These are phyloP conservation scores for Licmophora abbreviata DNA, from an alignment of 108 stramenopile genomes.

Conservation along the genomic window DNA sequence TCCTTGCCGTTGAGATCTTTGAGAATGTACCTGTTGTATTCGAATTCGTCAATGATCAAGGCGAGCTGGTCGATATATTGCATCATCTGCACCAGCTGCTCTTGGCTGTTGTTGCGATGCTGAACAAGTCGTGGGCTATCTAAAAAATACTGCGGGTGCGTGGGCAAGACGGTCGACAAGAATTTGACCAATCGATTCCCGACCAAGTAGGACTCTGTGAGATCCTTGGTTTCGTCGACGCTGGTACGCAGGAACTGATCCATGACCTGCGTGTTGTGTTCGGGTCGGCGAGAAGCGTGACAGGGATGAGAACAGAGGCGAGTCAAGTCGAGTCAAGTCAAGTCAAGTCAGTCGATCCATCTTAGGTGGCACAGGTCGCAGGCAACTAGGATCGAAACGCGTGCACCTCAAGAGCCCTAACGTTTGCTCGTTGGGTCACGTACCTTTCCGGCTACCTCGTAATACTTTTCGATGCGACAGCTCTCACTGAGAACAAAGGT, in stretches of 20 bases:
- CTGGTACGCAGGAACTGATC: constrained; percentile 31
- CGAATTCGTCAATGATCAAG: constrained; percentile 26
- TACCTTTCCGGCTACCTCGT: constrained; percentile 32
- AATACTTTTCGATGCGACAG: constrained; percentile 30
- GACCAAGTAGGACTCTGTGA: constrained; percentile 30
- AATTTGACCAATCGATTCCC: constrained; percentile 40
- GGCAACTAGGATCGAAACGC: too few species aligned
- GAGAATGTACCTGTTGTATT: constrained; percentile 35
- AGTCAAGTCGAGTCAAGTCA: too few species aligned
- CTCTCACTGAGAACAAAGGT: constrained; percentile 19
- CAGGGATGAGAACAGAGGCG: too few species aligned
- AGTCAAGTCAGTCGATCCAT: too few species aligned
- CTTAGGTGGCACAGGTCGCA: too few species aligned
- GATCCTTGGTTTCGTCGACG: constrained; percentile 14
- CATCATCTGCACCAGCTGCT: constrained; percentile 28
- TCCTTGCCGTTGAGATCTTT: constrained; percentile 16
- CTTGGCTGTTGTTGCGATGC: constrained; percentile 8
- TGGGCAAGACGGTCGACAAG: constrained; percentile 29
- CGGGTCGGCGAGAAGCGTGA: neutral
- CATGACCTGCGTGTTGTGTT: constrained; percentile 19
- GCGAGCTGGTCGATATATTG: constrained; percentile 35
- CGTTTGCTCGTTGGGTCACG: constrained; percentile 1
- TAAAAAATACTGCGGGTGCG: constrained; percentile 33
- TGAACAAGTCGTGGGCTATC: neutral
- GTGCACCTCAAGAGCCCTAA: neutral